Base-by-base conservation (phyloP, 1,284 basidiomycete species). In the Trichosporon coremiiforme region DNA sequence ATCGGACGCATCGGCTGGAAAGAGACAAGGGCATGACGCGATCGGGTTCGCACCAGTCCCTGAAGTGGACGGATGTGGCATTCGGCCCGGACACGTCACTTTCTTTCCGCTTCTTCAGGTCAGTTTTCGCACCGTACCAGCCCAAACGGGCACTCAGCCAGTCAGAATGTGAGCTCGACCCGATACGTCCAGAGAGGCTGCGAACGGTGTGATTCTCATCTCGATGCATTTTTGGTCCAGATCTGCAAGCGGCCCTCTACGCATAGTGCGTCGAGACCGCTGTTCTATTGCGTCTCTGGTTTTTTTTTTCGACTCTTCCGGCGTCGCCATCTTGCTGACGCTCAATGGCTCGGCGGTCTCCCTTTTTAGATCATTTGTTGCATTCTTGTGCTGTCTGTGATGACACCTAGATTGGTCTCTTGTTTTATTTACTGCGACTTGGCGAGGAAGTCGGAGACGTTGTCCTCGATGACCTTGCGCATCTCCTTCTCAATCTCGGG, bases 401-500 rank as follows among this genome's bases (percentile, higher is more conserved):
- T 29, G 12, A 25, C 25, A 25, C 25, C 25, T 25, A 25, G 25
- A 25, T 25, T 25, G 25, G 25, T 25, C 25, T 25, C 25, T 25
- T 25, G 25, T 25, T 25, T 25, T 25, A 60, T 60, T 31, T 60
- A 60, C 55, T 60, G 29, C 25, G 55, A 60, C 55, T 60, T 60
- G 65, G 55, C 66, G 75, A 88, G 87, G 86, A 94, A 94, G 73
- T 91, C 88, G 75, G 91, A 85, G 78, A 94, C 92, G 81, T 94
- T 91, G 79, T 92, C 91, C 85, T 91, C 90, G 66, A 94, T 91
- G 79, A 85, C 89, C 87, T 91, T 92, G 91, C 94, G 95, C 85
- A 95, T 95, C 88, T 94, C 90, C 73, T 86, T 88, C 87, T 98
- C 95, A 73, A 97, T 88, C 83, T 95, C 94, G 73, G 91, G 89